These are phyloP conservation scores for Bisporella sp. DNA, from an alignment of 2,329 filamentous ascomycete genomes.

Conservation along the genomic window DNA sequence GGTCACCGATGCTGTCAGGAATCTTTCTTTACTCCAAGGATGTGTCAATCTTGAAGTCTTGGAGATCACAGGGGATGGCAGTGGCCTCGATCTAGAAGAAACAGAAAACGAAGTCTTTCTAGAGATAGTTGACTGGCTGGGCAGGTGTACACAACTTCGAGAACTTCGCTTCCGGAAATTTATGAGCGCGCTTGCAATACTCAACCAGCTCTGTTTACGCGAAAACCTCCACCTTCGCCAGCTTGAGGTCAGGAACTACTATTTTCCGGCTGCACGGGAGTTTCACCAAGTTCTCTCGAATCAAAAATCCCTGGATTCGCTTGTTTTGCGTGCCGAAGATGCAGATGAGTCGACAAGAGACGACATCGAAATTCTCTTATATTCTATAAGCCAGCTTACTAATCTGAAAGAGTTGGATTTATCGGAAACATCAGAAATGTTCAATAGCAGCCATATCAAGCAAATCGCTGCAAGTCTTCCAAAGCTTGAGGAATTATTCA, in stretches of 20 bases:
- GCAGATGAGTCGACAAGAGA: constrained; percentile 38
- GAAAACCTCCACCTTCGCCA: constrained; percentile 38
- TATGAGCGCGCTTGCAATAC: constrained; percentile 43
- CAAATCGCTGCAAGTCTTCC: constrained; percentile 33
- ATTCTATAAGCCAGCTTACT: constrained; percentile 43
- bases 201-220: constrained; percentile 41
- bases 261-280: constrained; percentile 37
- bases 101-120: constrained; percentile 45
- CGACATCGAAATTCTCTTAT: constrained; percentile 40
- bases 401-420: constrained; percentile 47
- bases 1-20: constrained; percentile 39
- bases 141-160: constrained; percentile 42
- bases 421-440: constrained; percentile 42
- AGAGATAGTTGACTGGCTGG: constrained; percentile 46
- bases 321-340: constrained; percentile 38
- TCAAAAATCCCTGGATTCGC: constrained; percentile 39
- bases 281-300: constrained; percentile 46
- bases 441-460: constrained; percentile 42
- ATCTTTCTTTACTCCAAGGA: constrained; percentile 39
- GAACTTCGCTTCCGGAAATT: constrained; percentile 44
- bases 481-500: constrained; percentile 47
- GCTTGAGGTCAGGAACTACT: constrained; percentile 43
- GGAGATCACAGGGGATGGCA: constrained; percentile 36
- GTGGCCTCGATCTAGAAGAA: constrained; percentile 38
- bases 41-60: constrained; percentile 43